Conservation (phyloP, 2,329 filamentous ascomycete species). For the Leptodontidium sp. region DNA sequence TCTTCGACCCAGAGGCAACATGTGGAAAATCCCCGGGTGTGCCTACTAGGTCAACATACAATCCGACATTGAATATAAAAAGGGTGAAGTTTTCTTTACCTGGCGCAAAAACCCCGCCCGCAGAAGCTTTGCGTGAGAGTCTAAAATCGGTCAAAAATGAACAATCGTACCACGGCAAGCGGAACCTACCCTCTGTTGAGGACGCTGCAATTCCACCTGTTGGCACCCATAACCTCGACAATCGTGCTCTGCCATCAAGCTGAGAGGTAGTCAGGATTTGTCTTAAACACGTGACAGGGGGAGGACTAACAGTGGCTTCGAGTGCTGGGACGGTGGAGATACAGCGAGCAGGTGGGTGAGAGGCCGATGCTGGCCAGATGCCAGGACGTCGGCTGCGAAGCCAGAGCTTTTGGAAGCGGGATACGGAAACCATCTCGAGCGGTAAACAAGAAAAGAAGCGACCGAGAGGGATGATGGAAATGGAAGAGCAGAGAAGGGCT, state of each 20-base stretch:
- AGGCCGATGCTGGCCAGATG: neutral
- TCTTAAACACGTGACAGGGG: neutral
- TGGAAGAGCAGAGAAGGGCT: neutral
- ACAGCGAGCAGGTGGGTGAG: neutral
- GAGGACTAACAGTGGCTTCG: slow-evolving; percentile 20
- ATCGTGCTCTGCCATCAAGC: slow-evolving; percentile 63
- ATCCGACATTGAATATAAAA: slow-evolving; percentile 1
- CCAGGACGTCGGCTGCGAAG: neutral
- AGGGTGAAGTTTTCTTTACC: slow-evolving; percentile 51
- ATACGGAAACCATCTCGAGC: neutral
- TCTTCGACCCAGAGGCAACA: slow-evolving; percentile 84
- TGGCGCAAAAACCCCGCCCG: slow-evolving; percentile 78
- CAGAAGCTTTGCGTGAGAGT: slow-evolving; percentile 72
- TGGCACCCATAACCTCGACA: slow-evolving; percentile 83
- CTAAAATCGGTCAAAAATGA: slow-evolving; percentile 49
- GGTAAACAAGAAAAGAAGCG: neutral
- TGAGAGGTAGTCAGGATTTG: slow-evolving; percentile 41
- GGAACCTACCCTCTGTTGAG: slow-evolving; percentile 59
- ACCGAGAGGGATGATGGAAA: neutral
- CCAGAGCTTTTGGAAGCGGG: neutral
- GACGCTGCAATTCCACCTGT: slow-evolving; percentile 71
- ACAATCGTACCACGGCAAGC: slow-evolving; percentile 16
- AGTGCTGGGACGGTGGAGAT: neutral
- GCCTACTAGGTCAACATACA: slow-evolving; percentile 58
- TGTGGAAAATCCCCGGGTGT: slow-evolving; percentile 90